phyloP scores from a whole-genome alignment of 139 green algal species.

The Chlorella sp. region DNA sequence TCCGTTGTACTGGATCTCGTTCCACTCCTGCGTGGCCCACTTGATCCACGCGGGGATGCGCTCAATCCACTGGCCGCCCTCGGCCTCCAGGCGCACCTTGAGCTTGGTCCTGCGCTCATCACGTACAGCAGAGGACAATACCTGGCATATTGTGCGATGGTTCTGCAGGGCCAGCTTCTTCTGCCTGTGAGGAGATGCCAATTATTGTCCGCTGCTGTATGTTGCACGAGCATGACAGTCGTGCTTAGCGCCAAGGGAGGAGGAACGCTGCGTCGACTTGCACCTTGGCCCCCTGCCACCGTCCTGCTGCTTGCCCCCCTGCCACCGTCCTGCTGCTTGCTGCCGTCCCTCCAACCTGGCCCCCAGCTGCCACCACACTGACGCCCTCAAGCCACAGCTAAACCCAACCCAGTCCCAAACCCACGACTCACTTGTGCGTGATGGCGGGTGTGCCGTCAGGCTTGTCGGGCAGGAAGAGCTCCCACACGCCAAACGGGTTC shows the following conservation, averaged over 20 bases:
- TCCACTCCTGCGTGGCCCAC: slow-evolving; percentile 89
- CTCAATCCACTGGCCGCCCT: slow-evolving; percentile 74
- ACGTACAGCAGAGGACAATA: too few species aligned
- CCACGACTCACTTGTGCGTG: slow-evolving; percentile 55
- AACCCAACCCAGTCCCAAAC: background rate
- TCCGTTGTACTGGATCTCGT: slow-evolving; percentile 93
- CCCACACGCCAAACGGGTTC: slow-evolving; percentile 82
- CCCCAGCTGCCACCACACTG: background rate
- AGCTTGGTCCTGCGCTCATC: slow-evolving; percentile 66
- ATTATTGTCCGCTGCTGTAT: too few species aligned
- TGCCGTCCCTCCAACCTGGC: background rate
- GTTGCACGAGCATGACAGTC: too few species aligned
- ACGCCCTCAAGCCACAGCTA: background rate
- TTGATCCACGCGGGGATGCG: slow-evolving; percentile 94
- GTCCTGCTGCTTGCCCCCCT: background rate
- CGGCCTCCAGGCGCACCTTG: slow-evolving; percentile 77
- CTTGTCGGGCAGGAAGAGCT: slow-evolving; percentile 85
- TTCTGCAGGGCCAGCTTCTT: too few species aligned
- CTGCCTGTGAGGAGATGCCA: too few species aligned
- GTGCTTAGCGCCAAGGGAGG: background rate
- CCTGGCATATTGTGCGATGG: too few species aligned
- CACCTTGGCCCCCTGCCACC: background rate
- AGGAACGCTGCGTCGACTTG: background rate
- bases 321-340: background rate
- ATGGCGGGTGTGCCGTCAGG: slow-evolving; percentile 70